These are phyloP conservation scores for Metarhizium guizhouense DNA, from an alignment of 2,329 filamentous ascomycete species.

Conservation along the genomic window DNA sequence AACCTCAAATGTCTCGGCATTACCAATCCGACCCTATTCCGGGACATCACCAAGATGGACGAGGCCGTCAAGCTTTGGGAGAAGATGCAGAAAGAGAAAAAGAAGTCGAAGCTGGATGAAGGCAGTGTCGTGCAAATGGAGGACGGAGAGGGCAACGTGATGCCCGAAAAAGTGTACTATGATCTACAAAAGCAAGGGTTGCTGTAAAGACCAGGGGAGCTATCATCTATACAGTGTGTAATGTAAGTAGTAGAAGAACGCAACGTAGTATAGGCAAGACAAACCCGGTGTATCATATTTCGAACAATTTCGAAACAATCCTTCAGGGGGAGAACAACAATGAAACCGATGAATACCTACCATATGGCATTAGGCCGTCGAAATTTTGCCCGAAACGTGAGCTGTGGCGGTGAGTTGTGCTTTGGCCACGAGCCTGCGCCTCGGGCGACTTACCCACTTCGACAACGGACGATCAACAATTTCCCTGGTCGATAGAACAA, in stretches of 20 bases:
- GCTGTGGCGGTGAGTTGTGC: neutral
- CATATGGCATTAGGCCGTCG: neutral
- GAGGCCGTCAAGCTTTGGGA: slow-evolving; percentile 86
- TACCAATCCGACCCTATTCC: slow-evolving; percentile 80
- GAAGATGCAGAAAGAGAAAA: slow-evolving; percentile 81
- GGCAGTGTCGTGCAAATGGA: slow-evolving; percentile 97
- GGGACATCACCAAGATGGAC: slow-evolving; percentile 88
- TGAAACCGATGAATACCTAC: neutral
- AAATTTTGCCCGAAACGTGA: neutral
- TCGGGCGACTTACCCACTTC: neutral
- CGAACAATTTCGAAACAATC: neutral
- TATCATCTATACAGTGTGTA: neutral
- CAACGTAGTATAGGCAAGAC: neutral
- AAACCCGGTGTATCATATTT: neutral
- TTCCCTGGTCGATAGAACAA: neutral
- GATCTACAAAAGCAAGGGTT: slow-evolving; percentile 90
- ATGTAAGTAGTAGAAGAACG: neutral
- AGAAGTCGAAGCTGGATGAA: slow-evolving; percentile 64
- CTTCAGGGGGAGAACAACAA: neutral
- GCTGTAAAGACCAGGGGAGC: slow-evolving; percentile 37
- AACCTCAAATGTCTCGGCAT: slow-evolving; percentile 91
- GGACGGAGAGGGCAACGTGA: slow-evolving; percentile 93
- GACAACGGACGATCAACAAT: neutral
- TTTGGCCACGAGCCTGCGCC: too few relatives aligned
- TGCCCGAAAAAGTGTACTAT: slow-evolving; percentile 97